Percentiles rank a stretch among this genome's conserved stretches.
phyloP scores from a whole-genome alignment of 2,329 filamentous ascomycete species.

The Colletotrichum chlorophyti region DNA sequence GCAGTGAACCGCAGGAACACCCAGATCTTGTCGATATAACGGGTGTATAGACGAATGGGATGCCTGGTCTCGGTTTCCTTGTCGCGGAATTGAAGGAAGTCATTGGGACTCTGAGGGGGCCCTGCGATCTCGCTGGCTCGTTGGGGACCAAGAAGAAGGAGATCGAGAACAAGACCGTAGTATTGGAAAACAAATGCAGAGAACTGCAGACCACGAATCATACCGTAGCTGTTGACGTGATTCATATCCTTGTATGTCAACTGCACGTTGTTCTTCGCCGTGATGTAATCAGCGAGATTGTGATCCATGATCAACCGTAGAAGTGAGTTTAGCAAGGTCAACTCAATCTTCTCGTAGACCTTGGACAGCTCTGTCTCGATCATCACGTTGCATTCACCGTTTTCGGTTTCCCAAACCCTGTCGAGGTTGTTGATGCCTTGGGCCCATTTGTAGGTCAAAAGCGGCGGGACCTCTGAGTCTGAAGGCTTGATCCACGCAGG shows the following conservation, averaged over 20 bases:
- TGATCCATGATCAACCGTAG: slow-evolving; percentile 98
- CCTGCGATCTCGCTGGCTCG: slow-evolving; percentile 98
- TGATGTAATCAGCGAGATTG: slow-evolving; percentile 98
- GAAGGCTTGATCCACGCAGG: slow-evolving; percentile 99
- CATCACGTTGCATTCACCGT: slow-evolving; percentile 98
- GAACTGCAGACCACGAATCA: slow-evolving; percentile 98
- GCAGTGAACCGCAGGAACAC: slow-evolving; percentile 94
- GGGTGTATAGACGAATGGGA: slow-evolving; percentile 95
- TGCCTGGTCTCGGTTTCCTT: slow-evolving; percentile 90
- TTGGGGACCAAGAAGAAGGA: slow-evolving; percentile 89
- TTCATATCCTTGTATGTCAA: slow-evolving; percentile 99
- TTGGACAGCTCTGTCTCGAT: slow-evolving; percentile 99
- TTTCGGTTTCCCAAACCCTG: slow-evolving; percentile 90
- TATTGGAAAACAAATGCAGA: slow-evolving; percentile 99
- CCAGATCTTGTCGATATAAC: slow-evolving; percentile 99
- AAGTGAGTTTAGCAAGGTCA: slow-evolving; percentile 92
- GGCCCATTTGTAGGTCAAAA: slow-evolving; percentile 98
- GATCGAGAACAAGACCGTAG: slow-evolving; percentile 93
- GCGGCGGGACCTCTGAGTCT: slow-evolving; percentile 93
- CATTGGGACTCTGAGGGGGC: slow-evolving; percentile 90
- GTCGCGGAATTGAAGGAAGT: slow-evolving; percentile 97
- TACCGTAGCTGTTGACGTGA: slow-evolving; percentile 97
- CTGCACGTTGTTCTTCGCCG: slow-evolving; percentile 98
- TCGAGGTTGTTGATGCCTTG: slow-evolving; percentile 98
- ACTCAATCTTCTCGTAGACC: slow-evolving; percentile 98